Evolutionary conservation across 2,329 filamentous ascomycete genomes (phyloP).

Genomic region (Nemania sp.): DNA sequence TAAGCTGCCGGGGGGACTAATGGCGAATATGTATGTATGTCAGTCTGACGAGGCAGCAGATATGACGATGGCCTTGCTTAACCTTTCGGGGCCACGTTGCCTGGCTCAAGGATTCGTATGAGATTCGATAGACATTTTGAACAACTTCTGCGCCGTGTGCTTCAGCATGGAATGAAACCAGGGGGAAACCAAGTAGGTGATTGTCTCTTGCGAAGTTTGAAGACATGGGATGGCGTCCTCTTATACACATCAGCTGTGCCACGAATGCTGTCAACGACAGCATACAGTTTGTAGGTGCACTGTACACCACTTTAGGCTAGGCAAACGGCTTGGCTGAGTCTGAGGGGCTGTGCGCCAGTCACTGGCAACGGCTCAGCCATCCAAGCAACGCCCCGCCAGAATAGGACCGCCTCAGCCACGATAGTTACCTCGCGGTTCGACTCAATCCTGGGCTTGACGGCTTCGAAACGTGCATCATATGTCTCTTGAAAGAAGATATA

Average conservation of each 20-base stretch:
- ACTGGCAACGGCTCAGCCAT: slow-evolving; percentile 22
- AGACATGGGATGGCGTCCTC: background rate
- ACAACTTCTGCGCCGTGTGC: background rate
- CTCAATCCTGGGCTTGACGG: too few species aligned
- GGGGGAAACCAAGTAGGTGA: too few species aligned
- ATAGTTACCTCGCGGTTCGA: background rate
- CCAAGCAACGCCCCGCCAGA: too few species aligned
- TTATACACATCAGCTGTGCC: background rate
- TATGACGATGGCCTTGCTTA: background rate
- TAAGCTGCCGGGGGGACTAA: too few species aligned
- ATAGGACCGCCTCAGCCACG: slow-evolving; percentile 20
- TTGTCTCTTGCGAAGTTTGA: background rate
- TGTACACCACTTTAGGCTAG: background rate
- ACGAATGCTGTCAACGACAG: background rate
- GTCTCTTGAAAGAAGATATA: background rate
- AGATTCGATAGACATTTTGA: background rate
- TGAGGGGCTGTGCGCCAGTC: slow-evolving; percentile 18
- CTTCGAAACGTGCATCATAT: background rate
- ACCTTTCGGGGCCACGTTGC: background rate
- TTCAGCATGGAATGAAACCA: background rate
- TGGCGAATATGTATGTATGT: too few species aligned
- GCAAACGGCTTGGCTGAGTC: slow-evolving; percentile 5
- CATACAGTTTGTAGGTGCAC: background rate
- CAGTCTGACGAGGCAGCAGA: too few species aligned
- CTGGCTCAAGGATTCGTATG: slow-evolving; percentile 2